Evolutionary conservation across 176 grass and related monocot species (phyloP).

Genomic region (Bothriochloa decipiens): DNA sequence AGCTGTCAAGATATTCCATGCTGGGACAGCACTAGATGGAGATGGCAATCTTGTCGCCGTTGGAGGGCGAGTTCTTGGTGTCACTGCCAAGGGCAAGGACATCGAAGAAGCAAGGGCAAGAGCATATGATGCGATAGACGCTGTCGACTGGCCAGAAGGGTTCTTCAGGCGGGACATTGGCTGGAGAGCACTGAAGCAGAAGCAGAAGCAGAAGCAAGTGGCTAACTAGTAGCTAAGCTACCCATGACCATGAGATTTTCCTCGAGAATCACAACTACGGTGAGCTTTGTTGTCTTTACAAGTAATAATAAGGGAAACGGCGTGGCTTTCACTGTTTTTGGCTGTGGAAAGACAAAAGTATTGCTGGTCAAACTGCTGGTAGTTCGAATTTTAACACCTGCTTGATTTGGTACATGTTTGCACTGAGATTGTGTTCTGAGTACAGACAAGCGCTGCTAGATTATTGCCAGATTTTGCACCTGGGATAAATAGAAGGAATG

Average conservation of each 20-base stretch:
- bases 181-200: conserved; percentile 65
- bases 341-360: not conserved
- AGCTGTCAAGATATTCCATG: conserved; percentile 89
- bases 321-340: not conserved
- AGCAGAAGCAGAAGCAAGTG: conserved; percentile 46
- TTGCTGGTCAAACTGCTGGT: not conserved
- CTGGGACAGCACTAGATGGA: conserved; percentile 61
- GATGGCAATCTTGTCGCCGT: conserved; percentile 69
- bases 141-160: conserved; percentile 82
- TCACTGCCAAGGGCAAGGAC: conserved; percentile 76
- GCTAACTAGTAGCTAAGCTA: conserved; percentile 16
- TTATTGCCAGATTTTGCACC: too few relatives aligned
- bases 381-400: not conserved
- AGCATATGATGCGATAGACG: conserved; percentile 61
- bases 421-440: not conserved
- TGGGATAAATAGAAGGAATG: too few relatives aligned
- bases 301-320: conserved; percentile 22
- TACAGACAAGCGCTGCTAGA: not conserved
- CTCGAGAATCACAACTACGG: not conserved
- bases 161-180: conserved; percentile 82
- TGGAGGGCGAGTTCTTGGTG: conserved; percentile 66
- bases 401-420: conserved; percentile 11
- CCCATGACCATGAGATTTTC: not conserved
- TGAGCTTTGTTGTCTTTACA: not conserved
- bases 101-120: conserved; percentile 68